These are phyloP conservation scores for Colletotrichum tabaci DNA, from an alignment of 2,329 filamentous ascomycete species.

Conservation along the genomic window DNA sequence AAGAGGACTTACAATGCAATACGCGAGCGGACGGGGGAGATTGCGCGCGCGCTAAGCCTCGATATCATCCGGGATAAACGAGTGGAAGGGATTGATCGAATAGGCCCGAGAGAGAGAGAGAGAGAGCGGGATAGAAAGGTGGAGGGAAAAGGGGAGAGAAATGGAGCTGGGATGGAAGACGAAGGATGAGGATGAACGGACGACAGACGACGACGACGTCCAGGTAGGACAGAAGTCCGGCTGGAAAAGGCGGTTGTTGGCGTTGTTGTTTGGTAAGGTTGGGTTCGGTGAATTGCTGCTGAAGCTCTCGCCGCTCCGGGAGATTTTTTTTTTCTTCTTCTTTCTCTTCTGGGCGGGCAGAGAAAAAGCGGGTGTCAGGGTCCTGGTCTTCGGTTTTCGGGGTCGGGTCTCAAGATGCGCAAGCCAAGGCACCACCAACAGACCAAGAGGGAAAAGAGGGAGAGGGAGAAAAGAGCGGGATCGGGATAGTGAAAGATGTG, in stretches of 20 bases:
- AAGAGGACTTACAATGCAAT: constrained; percentile 31
- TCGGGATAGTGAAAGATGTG: constrained; percentile 29
- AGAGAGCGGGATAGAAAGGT: background rate
- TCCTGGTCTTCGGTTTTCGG: constrained; percentile 2
- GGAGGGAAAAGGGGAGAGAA: too few species aligned
- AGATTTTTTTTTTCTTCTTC: constrained; percentile 1
- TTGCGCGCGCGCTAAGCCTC: constrained; percentile 30
- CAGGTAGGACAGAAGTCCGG: constrained; percentile 23
- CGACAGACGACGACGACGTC: constrained; percentile 4
- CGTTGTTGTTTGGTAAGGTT: background rate
- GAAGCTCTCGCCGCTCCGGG: background rate
- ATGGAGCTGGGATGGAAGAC: too few species aligned
- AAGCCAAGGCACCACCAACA: background rate
- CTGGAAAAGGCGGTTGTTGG: background rate
- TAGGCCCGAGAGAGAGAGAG: background rate
- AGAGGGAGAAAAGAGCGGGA: constrained; percentile 1
- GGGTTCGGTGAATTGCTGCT: constrained; percentile 1
- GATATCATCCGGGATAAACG: constrained; percentile 40
- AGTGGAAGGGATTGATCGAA: constrained; percentile 9
- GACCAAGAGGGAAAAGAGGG: background rate
- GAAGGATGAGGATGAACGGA: too few species aligned
- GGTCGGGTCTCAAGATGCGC: background rate
- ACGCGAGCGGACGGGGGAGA: constrained; percentile 31
- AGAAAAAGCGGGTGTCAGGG: constrained; percentile 8
- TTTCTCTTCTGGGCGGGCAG: background rate